Evolutionary conservation across 192 early-diverging fungal species (phyloP).

Genomic region (Dissophora ornata): DNA sequence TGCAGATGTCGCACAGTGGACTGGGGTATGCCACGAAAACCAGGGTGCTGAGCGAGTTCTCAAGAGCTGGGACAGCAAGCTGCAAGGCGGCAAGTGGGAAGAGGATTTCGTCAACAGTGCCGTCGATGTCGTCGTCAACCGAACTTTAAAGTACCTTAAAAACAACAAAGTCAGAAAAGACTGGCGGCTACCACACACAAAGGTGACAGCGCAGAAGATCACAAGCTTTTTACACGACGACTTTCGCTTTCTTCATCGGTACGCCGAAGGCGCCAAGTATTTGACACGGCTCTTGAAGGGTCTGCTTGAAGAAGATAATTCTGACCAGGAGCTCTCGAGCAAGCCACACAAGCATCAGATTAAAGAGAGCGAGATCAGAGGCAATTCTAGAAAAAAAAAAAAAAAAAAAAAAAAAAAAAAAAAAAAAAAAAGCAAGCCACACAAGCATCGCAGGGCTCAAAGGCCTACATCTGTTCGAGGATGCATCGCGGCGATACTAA

Average conservation of each 20-base stretch:
- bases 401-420: too few species aligned
- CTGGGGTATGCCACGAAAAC: constrained; percentile 10
- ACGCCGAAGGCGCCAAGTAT: constrained; percentile 8
- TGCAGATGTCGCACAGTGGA: constrained; percentile 12
- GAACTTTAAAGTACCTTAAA: constrained; percentile 16
- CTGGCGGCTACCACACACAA: constrained; percentile 16
- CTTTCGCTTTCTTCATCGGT: constrained; percentile 13
- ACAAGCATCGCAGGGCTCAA: constrained; percentile 1
- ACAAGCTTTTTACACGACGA: constrained; percentile 3
- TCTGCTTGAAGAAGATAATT: constrained; percentile 10
- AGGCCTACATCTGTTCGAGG: constrained; percentile 22
- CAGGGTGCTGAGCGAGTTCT: constrained; percentile 25
- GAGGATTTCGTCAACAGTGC: constrained; percentile 24
- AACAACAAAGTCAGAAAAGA: constrained; percentile 14
- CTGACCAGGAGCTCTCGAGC: constrained; percentile 12
- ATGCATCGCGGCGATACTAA: constrained; percentile 19
- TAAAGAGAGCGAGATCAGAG: too few species aligned
- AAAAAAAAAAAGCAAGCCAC: too few species aligned
- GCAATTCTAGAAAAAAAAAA: too few species aligned
- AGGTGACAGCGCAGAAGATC: constrained; percentile 17
- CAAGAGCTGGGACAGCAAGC: constrained; percentile 19
- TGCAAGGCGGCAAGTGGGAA: constrained; percentile 14
- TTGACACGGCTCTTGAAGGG: constrained; percentile 18
- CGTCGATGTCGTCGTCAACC: constrained; percentile 16
- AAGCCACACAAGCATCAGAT: too few species aligned